Evolutionary conservation across 257 asterid genomes (phyloP).

Genomic region (Solanum boliviense): DNA sequence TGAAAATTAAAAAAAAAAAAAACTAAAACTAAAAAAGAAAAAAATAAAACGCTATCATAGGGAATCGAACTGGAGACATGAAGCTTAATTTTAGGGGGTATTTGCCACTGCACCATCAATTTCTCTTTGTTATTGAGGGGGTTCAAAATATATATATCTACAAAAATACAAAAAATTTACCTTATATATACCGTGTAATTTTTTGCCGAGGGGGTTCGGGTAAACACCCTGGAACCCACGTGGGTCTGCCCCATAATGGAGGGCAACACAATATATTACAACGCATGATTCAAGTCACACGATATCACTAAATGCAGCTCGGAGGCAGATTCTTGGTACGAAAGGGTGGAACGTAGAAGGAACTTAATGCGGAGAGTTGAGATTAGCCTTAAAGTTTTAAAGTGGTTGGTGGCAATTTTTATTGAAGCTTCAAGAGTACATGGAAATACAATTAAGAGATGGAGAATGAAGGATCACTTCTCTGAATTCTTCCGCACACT

Average conservation of each 20-base stretch:
- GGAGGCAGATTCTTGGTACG: neutral
- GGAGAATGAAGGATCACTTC: neutral
- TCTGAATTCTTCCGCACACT: neutral
- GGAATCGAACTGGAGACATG: no score
- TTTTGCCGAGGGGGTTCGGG: no score
- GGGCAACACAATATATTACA: neutral
- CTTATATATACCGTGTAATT: no score
- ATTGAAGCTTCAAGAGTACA: neutral
- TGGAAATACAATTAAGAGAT: neutral
- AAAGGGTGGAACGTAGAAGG: neutral
- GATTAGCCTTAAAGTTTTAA: neutral
- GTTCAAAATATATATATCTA: no score
- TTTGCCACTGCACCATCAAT: no score
- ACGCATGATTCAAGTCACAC: neutral
- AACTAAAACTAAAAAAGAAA: no score
- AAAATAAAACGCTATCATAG: no score
- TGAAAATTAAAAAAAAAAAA: no score
- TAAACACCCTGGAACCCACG: no score
- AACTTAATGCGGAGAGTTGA: neutral
- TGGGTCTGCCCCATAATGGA: neutral
- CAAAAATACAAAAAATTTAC: no score
- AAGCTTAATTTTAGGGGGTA: no score
- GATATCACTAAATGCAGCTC: neutral
- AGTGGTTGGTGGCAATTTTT: neutral
- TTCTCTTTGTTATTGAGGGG: no score